A percentile compares a stretch with the other conserved stretches of the same genome.
phyloP scores from a whole-genome alignment of 2,329 filamentous ascomycete species.

The Colletotrichum sojae region DNA sequence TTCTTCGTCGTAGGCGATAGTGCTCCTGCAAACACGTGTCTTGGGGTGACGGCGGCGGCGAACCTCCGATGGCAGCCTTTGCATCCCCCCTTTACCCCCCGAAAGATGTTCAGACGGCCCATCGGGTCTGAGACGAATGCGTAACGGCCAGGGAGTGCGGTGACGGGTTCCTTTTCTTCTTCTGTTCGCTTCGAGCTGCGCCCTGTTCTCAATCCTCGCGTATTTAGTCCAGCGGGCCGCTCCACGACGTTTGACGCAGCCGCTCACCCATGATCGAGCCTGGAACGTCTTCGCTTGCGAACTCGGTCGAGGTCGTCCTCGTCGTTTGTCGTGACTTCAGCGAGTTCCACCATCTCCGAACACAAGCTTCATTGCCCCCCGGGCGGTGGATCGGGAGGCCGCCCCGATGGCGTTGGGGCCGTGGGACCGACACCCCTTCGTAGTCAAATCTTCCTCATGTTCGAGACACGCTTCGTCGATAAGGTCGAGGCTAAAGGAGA shows the following conservation, averaged over 20 bases:
- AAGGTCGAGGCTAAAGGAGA: slow-evolving; percentile 19
- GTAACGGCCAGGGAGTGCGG: slow-evolving; percentile 31
- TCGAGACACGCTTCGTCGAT: slow-evolving; percentile 16
- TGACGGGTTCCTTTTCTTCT: slow-evolving; percentile 1
- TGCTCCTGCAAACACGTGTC: too few relatives aligned
- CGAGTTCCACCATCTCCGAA: background rate
- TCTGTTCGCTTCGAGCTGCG: slow-evolving; percentile 10
- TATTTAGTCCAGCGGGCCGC: slow-evolving; percentile 24
- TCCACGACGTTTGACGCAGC: background rate
- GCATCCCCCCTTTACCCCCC: background rate
- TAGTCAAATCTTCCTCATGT: background rate
- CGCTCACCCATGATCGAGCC: slow-evolving; percentile 8
- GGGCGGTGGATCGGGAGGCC: slow-evolving; percentile 1
- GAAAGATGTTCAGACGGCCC: slow-evolving; percentile 25
- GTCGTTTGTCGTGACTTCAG: background rate
- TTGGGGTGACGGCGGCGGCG: slow-evolving; percentile 13
- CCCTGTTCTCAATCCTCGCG: background rate
- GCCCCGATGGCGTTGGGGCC: background rate
- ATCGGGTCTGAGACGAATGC: slow-evolving; percentile 34
- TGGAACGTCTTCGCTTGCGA: background rate
- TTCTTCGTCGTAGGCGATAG: too few relatives aligned
- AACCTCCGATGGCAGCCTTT: slow-evolving; percentile 33
- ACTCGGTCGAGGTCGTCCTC: background rate
- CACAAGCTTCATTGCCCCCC: slow-evolving; percentile 16
- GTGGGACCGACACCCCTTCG: slow-evolving; percentile 3